These are phyloP conservation scores for Boletus rubescentipes DNA, from an alignment of 768 basidiomycete genomes.

Conservation along the genomic window DNA sequence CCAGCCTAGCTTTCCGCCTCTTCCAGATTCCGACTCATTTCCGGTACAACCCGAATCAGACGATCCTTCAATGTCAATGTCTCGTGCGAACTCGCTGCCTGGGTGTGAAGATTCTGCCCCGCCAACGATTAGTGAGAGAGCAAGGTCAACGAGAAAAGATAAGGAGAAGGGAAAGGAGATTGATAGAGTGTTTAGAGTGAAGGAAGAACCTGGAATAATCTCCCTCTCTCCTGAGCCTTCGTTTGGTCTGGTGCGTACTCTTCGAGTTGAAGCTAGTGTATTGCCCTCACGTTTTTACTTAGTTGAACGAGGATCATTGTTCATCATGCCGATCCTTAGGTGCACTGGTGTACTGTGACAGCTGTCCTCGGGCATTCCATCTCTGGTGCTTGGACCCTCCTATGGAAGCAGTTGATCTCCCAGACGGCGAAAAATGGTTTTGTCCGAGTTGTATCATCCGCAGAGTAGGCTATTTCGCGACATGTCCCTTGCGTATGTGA, in stretches of 20 bases:
- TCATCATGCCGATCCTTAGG: constrained; percentile 82
- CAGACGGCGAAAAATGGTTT: constrained; percentile 77
- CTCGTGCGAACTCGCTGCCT: constrained; percentile 59
- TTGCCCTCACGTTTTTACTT: constrained; percentile 17
- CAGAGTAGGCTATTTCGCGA: constrained; percentile 49
- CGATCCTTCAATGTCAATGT: constrained; percentile 50
- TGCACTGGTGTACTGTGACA: constrained; percentile 93
- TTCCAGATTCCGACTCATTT: constrained; percentile 52
- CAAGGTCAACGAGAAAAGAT: constrained; percentile 34
- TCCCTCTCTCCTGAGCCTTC: constrained; percentile 39
- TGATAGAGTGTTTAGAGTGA: constrained; percentile 39
- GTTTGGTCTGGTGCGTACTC: constrained; percentile 37
- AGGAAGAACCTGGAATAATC: constrained; percentile 42
- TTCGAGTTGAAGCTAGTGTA: constrained; percentile 3
- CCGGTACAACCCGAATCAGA: constrained; percentile 57
- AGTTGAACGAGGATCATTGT: constrained; percentile 81
- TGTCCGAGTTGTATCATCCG: constrained; percentile 69
- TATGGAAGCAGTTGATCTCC: constrained; percentile 83
- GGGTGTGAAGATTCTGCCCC: constrained; percentile 28
- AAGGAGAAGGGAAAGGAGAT: constrained; percentile 51
- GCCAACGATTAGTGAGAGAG: constrained; percentile 25
- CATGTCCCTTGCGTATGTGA: not conserved
- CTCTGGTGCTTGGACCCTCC: constrained; percentile 97
- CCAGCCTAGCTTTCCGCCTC: constrained; percentile 38
- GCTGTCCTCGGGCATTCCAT: constrained; percentile 94